Base-by-base conservation (phyloP, 108 stramenopile species). In the Parietichytrium sp. region DNA sequence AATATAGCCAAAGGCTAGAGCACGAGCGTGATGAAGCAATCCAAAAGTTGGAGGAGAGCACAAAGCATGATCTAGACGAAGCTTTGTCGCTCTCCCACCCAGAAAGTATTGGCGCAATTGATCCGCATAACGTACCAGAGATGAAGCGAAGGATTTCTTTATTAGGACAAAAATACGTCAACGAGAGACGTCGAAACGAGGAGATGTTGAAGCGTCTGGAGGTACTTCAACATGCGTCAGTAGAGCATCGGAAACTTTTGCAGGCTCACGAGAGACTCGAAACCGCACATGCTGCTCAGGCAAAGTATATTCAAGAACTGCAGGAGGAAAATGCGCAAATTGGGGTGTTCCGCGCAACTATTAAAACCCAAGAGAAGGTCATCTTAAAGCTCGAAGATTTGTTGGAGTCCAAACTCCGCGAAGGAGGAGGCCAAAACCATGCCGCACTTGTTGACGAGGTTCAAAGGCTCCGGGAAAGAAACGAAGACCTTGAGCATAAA, bases 241-340 rank as follows among this genome's bases (percentile, higher is more conserved):
- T 45, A 33, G 61, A 72, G 7, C 61, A 72, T 20, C 6, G 61
- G 25, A n/a, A 33, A 15, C 38, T 42, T 7, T 33, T 72, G 61
- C 61, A 72, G 42, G 20, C 36, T 8, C 6, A 45, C 10, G 61
- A 72, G 20, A 42, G 45, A 42, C 61, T 72, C 16, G 61, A 72
- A 42, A 33, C 38, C 42, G 61, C 61, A 27, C 61, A 72, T 25
- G 38, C 36, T 10, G 61, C 61, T 16, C 61, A 72, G 20, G 61
- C 29, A 25, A 16, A 42, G 7, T 31, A 18, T 38, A 38, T 72
- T 6, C 61, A 33, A 15, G 61, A 72, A 20, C 61, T 72, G 10
- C 61, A 72, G 33, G 61, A 72, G 8, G 61, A 72, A 42, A 72
- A 72, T 72, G 61, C 61, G 10, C 61, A 72, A 25, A 33, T 72